Evolutionary conservation across 1,284 basidiomycete genomes (phyloP), one percentile per base, ranked within the genome.

Genomic region (Phellopilus nigrolimitatus): DNA sequence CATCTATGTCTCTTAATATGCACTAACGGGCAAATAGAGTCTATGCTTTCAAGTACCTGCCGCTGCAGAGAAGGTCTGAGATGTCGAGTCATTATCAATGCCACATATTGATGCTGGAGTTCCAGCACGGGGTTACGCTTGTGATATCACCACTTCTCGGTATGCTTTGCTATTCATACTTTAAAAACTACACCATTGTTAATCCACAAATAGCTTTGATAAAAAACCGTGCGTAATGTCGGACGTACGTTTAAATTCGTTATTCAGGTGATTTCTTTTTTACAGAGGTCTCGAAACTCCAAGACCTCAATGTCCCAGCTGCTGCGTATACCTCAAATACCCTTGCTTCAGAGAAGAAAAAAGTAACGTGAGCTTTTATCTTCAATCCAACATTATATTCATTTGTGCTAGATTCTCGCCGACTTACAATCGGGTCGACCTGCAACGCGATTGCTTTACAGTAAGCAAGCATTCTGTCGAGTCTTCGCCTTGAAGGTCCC

Each of bases 11-110:
- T n/a, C 17, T 12, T 49, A 3, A 37, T 17, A 15, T 36, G 13
- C 3, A 9, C 43, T 52, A 28, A 51, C 28, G 17, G 28, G 7
- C 15, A 19, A 19, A 21, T 43, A 85, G 85, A 88, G 89, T 57
- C 62, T 94, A 3, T 95, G 91, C 66, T 95, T 93, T 61, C 91
- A 94, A 66, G 72, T 93, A 8, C 91, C 91, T 24, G 91, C 91
- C 0, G 70, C 88, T 15, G 82, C 83, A 1, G 78, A 78, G 39
- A 72, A 79, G 47, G 82, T 82, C 56, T 28, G 63, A 48, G n/a
- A 12, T n/a, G 39, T 34, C 3, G 24, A 25, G n/a, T n/a, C n/a
- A n/a, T n/a, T n/a, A n/a, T n/a, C n/a, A n/a, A n/a, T n/a, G n/a
- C n/a, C n/a, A n/a, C n/a, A n/a, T n/a, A n/a, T 5, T 37, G 28